Evolutionary conservation across 306 rosid species (phyloP).

Genomic region (Dryas alaskensis): DNA sequence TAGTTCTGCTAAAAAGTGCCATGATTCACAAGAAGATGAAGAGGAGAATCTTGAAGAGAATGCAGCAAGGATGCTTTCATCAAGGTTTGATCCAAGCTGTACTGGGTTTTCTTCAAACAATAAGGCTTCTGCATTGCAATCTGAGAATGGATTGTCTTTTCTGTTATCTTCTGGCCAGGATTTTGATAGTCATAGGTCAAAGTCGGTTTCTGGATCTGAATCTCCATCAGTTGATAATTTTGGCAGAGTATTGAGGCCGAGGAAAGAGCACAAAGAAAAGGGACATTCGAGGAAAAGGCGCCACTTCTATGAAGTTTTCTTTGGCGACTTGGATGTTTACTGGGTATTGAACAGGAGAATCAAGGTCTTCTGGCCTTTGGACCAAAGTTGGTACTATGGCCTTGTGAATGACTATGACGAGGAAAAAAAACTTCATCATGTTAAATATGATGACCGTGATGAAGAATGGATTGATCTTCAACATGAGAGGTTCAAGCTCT

Average conservation of each 20-base stretch:
- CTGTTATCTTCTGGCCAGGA: slow-evolving; percentile 50
- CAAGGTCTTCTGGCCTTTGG: slow-evolving; percentile 96
- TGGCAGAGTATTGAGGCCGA: slow-evolving; percentile 76
- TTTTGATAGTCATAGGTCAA: slow-evolving; percentile 42
- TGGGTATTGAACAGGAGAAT: slow-evolving; percentile 76
- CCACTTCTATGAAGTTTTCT: slow-evolving; percentile 79
- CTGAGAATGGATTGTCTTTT: slow-evolving; percentile 51
- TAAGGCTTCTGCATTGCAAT: slow-evolving; percentile 53
- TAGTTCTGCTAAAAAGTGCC: slow-evolving; percentile 40
- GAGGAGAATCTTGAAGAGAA: slow-evolving; percentile 97
- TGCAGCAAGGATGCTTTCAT: slow-evolving; percentile 96
- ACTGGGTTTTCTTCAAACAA: slow-evolving; percentile 68
- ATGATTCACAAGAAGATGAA: slow-evolving; percentile 58
- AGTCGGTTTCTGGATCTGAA: slow-evolving; percentile 57
- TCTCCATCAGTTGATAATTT: slow-evolving; percentile 68
- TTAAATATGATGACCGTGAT: slow-evolving; percentile 92
- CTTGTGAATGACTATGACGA: slow-evolving; percentile 64
- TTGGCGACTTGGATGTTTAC: slow-evolving; percentile 56
- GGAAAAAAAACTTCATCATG: slow-evolving; percentile 65
- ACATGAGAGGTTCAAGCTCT: slow-evolving; percentile 86
- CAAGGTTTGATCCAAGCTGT: slow-evolving; percentile 96
- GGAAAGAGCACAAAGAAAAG: slow-evolving; percentile 60
- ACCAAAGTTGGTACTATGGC: slow-evolving; percentile 92
- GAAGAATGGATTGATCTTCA: slow-evolving; percentile 93
- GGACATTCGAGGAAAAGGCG: slow-evolving; percentile 70